Conservation (phyloP, 2,329 filamentous ascomycete genomes). For the Thielaviopsis populi region DNA sequence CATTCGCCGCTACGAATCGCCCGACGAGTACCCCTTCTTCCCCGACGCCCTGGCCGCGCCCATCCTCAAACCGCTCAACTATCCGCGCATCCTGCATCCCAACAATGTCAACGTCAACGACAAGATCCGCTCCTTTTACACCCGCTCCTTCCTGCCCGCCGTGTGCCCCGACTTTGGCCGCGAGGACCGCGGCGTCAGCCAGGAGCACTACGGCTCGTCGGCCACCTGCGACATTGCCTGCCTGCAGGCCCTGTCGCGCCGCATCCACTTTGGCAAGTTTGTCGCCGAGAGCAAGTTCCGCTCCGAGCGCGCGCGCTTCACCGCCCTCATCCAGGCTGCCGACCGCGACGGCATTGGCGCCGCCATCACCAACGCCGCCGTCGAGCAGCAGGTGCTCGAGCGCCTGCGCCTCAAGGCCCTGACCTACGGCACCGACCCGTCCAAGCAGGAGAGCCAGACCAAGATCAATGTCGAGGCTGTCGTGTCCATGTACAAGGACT, state of each 20-base stretch:
- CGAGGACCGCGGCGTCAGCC: slow-evolving; percentile 64
- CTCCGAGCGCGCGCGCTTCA: slow-evolving; percentile 67
- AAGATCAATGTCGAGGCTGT: slow-evolving; percentile 93
- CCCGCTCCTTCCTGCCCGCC: slow-evolving; percentile 64
- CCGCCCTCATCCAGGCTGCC: slow-evolving; percentile 61
- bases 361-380: slow-evolving; percentile 77
- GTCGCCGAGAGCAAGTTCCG: slow-evolving; percentile 93
- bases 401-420: slow-evolving; percentile 74
- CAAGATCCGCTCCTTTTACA: slow-evolving; percentile 75
- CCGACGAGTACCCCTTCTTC: slow-evolving; percentile 97
- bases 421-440: slow-evolving; percentile 87
- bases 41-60: slow-evolving; percentile 62
- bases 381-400: slow-evolving; percentile 85
- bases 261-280: slow-evolving; percentile 97
- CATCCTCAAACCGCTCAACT: slow-evolving; percentile 74
- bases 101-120: slow-evolving; percentile 87
- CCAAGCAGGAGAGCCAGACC: slow-evolving; percentile 40
- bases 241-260: slow-evolving; percentile 73
- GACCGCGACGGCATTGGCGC: slow-evolving; percentile 72
- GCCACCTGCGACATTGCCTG: slow-evolving; percentile 83
- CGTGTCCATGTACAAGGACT: slow-evolving; percentile 77
- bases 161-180: slow-evolving; percentile 68
- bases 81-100: slow-evolving; percentile 72
- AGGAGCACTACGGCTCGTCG: slow-evolving; percentile 90
- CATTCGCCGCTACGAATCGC: slow-evolving; percentile 86